Conservation (phyloP, 1,284 basidiomycete genomes). For the Apiotrichum veenhuisii region DNA sequence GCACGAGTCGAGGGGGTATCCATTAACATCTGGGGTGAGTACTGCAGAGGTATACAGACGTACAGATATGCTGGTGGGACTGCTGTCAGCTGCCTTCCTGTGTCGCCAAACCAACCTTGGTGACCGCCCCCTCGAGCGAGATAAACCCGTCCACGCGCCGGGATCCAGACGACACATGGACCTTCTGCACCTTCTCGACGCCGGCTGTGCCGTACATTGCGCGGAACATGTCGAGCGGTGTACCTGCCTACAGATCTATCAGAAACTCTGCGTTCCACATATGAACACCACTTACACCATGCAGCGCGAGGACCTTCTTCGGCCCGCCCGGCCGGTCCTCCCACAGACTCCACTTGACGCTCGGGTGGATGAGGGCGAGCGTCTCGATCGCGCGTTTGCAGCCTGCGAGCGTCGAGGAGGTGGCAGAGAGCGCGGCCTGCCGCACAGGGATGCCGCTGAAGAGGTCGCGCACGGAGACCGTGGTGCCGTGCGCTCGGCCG, state of each 20-base stretch:
- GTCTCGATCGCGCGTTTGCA: constrained; percentile 68
- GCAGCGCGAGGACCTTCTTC: constrained; percentile 27
- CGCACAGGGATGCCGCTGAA: constrained; percentile 68
- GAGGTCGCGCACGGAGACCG: constrained; percentile 72
- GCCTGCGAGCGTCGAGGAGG: constrained; percentile 59
- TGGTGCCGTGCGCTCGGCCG: constrained; percentile 64
- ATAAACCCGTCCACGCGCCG: constrained; percentile 72
- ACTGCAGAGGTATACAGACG: constrained; percentile 31
- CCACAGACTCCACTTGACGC: constrained; percentile 66
- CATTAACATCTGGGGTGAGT: constrained; percentile 65
- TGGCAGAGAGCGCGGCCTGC: constrained; percentile 35
- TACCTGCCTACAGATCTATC: constrained; percentile 5
- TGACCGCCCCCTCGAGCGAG: constrained; percentile 66
- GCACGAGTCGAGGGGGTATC: constrained; percentile 60
- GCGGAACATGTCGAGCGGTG: constrained; percentile 27
- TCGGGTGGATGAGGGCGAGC: constrained; percentile 66
- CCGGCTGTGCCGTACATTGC: constrained; percentile 31
- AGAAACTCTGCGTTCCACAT: not conserved
- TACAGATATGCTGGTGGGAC: constrained; percentile 80
- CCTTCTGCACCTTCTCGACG: constrained; percentile 58
- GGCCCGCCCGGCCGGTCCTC: constrained; percentile 45
- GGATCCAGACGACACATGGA: constrained; percentile 56
- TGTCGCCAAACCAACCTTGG: constrained; percentile 58
- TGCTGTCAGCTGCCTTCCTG: constrained; percentile 37
- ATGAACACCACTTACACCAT: constrained; percentile 54